A percentile compares a stretch with the other conserved stretches of the same genome.
Conservation (phyloP, 169 alveolate genomes). For the Plasmodium yoelii region DNA sequence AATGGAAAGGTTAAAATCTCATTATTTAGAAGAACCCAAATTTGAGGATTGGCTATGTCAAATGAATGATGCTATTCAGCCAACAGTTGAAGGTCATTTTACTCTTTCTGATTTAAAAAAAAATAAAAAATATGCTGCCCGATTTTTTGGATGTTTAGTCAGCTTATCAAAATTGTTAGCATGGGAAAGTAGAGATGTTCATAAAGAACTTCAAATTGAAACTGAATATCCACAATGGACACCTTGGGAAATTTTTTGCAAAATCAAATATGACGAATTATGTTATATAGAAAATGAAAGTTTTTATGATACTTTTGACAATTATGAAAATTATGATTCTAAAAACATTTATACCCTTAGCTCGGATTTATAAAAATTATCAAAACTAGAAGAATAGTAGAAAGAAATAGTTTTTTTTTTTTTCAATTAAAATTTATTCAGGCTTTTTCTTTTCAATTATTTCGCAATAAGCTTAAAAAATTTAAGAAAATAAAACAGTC, state of each 20-base stretch:
- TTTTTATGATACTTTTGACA: constrained; percentile 49
- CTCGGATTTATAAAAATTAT: neutral
- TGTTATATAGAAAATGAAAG: constrained; percentile 73
- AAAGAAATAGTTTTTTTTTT: too few species aligned
- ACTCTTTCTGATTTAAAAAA: constrained; percentile 71
- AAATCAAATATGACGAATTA: constrained; percentile 65
- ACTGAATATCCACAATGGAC: constrained; percentile 60
- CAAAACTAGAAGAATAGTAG: too few species aligned
- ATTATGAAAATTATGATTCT: constrained; percentile 13
- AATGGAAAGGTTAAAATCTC: constrained; percentile 72
- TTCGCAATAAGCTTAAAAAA: too few species aligned
- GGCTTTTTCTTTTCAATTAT: too few species aligned
- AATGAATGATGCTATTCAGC: constrained; percentile 77
- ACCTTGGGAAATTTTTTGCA: constrained; percentile 76
- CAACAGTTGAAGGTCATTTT: constrained; percentile 65
- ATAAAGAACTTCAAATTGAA: constrained; percentile 73
- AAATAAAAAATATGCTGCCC: constrained; percentile 70
- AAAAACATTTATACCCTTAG: neutral
- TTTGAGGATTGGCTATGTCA: constrained; percentile 77
- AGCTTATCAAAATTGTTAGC: constrained; percentile 73
- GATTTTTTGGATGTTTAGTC: constrained; percentile 72
- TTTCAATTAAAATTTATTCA: too few species aligned
- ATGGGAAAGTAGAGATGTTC: constrained; percentile 77
- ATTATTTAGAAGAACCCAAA: constrained; percentile 77
- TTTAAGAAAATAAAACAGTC: too few species aligned